phyloP scores from a whole-genome alignment of 805 yeast genomes.

The Maudiozyma serrabonitensis region DNA sequence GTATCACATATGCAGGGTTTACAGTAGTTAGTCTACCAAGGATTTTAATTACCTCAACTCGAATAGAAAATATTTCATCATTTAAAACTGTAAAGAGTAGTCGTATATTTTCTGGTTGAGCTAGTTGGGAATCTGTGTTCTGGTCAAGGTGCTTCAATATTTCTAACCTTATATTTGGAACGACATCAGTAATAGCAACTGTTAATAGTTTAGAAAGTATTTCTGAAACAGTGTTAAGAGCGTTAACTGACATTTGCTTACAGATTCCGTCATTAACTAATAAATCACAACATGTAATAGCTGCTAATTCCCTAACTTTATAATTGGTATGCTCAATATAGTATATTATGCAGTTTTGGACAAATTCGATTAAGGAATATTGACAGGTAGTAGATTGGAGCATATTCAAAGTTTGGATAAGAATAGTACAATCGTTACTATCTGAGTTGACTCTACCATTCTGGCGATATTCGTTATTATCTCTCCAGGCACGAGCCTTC shows the following conservation, averaged over 20 bases:
- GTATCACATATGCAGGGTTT: slow-evolving; percentile 91
- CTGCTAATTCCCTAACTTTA: slow-evolving; percentile 70
- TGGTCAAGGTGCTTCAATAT: slow-evolving; percentile 63
- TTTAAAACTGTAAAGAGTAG: slow-evolving; percentile 76
- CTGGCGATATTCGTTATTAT: slow-evolving; percentile 58
- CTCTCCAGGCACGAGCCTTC: slow-evolving; percentile 67
- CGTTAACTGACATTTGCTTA: slow-evolving; percentile 68
- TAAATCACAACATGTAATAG: slow-evolving; percentile 66
- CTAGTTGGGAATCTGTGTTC: slow-evolving; percentile 76
- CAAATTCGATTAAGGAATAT: slow-evolving; percentile 75
- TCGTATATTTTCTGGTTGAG: slow-evolving; percentile 83
- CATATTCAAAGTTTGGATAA: slow-evolving; percentile 69
- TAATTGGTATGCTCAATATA: slow-evolving; percentile 72
- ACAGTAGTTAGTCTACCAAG: slow-evolving; percentile 75
- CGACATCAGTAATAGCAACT: slow-evolving; percentile 78
- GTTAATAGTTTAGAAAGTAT: slow-evolving; percentile 71
- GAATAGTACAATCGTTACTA: slow-evolving; percentile 37
- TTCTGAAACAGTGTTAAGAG: slow-evolving; percentile 71
- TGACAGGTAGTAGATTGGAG: slow-evolving; percentile 62
- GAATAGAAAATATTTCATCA: slow-evolving; percentile 74
- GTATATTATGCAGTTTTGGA: slow-evolving; percentile 63
- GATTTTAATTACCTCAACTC: slow-evolving; percentile 64
- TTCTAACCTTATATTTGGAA: slow-evolving; percentile 69
- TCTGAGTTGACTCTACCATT: slow-evolving; percentile 38
- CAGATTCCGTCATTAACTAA: slow-evolving; percentile 73